Base-by-base conservation (phyloP, 2,329 filamentous ascomycete species). In the Cladorrhinum sp. region DNA sequence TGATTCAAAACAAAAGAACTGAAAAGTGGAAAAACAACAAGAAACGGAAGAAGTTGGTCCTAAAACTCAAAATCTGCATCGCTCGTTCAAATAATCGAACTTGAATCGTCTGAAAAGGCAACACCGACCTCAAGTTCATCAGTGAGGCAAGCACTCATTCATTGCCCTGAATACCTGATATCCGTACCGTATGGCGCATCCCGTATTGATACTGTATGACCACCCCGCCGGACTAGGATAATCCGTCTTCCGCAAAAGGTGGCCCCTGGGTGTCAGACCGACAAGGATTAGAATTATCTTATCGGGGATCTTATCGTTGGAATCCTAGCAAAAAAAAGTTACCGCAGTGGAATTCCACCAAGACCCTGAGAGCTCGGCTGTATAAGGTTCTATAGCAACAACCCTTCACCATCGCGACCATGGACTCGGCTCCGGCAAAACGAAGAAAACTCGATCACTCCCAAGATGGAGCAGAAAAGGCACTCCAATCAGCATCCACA, bases 371-470 rank as follows among this genome's bases (percentile, higher is more conserved):
- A 46, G 42, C 42, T 46, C 42, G 42, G 8, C n/a, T 46, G 42
- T 46, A 4, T 8, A 46, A 46, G 42, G 42, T 46, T 46, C 42
- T 16, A 12, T 18, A 46, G 3, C 18, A 20, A 18, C 42, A 46
- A 46, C 33, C 33, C 33, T 21, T 20, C 61, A 20, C 16, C 23
- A 23, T 33, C 55, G 30, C 58, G 57, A 66, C 26, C 1, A 74
- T 75, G 73, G 71, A 74, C 21, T 57, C 67, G 2, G 69, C 66
- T 30, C 72, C 73, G 16, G 66, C 72, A 14, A 75, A 75, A 63
- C 66, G 73, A 49, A 66, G 73, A 56, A 75, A 74, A 65, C 67
- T 73, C 12, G 71, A 68, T 39, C 71, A 74, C 42, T 52, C 62
- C n/a, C 62, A 61, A 18, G 62, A 63, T 59, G 62, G 46, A 20